These are phyloP conservation scores for Taxillus chinensis DNA, from an alignment of 164 flowering plant species.

Conservation along the genomic window DNA sequence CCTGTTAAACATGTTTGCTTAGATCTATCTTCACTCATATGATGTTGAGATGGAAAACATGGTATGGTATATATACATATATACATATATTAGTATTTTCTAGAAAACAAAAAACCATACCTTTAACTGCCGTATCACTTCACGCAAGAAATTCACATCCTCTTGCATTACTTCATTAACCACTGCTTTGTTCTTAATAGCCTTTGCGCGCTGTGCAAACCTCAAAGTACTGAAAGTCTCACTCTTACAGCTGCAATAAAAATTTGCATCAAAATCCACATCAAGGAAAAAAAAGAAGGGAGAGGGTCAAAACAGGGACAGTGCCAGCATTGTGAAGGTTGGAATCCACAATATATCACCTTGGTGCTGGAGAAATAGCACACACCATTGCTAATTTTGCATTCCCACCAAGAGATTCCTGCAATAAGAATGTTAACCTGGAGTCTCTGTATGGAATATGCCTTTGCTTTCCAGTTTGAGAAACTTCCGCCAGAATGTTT, in stretches of 20 bases:
- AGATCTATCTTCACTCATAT: neutral
- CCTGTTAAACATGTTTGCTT: constrained; percentile 33
- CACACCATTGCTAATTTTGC: constrained; percentile 94
- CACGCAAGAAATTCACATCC: constrained; percentile 78
- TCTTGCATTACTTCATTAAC: constrained; percentile 93
- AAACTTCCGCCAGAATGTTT: constrained; percentile 94
- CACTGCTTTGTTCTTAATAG: constrained; percentile 86
- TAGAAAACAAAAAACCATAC: constrained; percentile 21
- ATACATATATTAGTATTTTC: neutral
- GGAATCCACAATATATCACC: constrained; percentile 28
- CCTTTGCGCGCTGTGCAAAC: constrained; percentile 97
- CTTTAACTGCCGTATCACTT: constrained; percentile 80
- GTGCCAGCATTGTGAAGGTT: neutral
- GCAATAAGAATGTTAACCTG: constrained; percentile 82
- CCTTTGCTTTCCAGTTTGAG: constrained; percentile 90
- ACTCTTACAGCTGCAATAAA: constrained; percentile 70
- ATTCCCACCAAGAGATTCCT: constrained; percentile 98
- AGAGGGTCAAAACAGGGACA: neutral
- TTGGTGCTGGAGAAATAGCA: constrained; percentile 86
- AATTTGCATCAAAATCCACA: constrained; percentile 5
- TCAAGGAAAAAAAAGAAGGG: constrained; percentile 1
- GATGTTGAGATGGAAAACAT: too few species aligned
- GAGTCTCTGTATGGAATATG: constrained; percentile 99
- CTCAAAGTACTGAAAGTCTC: constrained; percentile 89
- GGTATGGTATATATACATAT: neutral